These are phyloP conservation scores for Chimonanthus praecox DNA, from an alignment of 164 flowering plant genomes.

Conservation along the genomic window DNA sequence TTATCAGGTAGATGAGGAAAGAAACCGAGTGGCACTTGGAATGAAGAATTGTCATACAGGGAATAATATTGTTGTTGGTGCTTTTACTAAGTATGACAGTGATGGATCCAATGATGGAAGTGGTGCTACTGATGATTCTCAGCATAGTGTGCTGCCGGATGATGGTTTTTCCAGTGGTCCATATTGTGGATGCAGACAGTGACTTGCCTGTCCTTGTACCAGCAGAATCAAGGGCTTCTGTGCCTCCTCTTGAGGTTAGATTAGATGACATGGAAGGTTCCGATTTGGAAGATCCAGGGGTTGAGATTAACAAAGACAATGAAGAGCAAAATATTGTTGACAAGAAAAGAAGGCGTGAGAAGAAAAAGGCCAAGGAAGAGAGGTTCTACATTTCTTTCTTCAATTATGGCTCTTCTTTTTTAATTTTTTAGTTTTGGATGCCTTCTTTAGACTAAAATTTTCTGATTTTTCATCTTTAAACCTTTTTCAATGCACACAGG, in stretches of 20 bases:
- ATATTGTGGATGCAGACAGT: constrained; percentile 23
- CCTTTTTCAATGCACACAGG: constrained; percentile 29
- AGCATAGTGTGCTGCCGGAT: constrained; percentile 3
- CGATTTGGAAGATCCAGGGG: constrained; percentile 20
- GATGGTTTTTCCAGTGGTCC: constrained; percentile 4
- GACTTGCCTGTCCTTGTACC: constrained; percentile 29
- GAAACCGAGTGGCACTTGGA: constrained; percentile 73
- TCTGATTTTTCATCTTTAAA: constrained; percentile 5
- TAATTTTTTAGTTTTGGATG: not conserved
- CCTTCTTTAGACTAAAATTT: not conserved
- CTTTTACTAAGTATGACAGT: constrained; percentile 15
- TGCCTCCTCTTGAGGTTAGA: constrained; percentile 83
- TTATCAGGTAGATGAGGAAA: constrained; percentile 66
- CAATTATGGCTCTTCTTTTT: not conserved
- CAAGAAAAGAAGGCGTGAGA: constrained; percentile 41
- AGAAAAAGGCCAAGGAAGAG: constrained; percentile 64
- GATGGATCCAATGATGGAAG: constrained; percentile 15
- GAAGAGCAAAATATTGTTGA: constrained; percentile 21
- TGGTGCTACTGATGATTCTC: constrained; percentile 15
- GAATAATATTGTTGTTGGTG: constrained; percentile 15
- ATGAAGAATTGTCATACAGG: constrained; percentile 62
- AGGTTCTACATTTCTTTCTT: constrained; percentile 30
- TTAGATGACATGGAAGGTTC: constrained; percentile 63
- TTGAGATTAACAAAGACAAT: constrained; percentile 20
- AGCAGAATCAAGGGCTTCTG: constrained; percentile 61